Base-by-base conservation (phyloP, 345 rosid genomes). In the Conringia planisiliqua region DNA sequence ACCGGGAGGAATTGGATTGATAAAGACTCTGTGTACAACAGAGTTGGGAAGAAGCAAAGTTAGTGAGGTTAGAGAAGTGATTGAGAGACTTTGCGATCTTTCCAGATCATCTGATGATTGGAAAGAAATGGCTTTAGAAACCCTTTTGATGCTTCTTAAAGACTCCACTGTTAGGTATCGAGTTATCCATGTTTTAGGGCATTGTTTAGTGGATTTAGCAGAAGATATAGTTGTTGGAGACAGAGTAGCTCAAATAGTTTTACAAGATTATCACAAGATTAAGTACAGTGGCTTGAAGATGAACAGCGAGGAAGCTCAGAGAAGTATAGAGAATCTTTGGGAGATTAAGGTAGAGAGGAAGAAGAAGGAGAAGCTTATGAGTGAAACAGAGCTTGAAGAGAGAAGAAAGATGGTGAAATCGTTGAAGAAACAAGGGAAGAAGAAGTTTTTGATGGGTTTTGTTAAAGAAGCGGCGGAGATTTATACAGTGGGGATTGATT, bases 91-190 rank as follows among this genome's bases (percentile, higher is more conserved):
- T 26, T 79, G 91, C 60, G 80, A 85, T 57, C 51, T 84, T 33
- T 80, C 97, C 20, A 87, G 98, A 81, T 87, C 93, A 1, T 90
- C 88, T 11, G 89, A 86, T 71, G 84, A 89, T 59, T 93, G 91
- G 86, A 90, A 83, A 66, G 75, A 67, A 52, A 70, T 61, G 75
- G 96, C 90, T 9, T 82, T 90, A 46, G 97, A 90, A 70, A 84
- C 84, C 40, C 83, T 90, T 73, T 44, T 89, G 55, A 22, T 78
- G 38, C 87, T 93, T 68, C 91, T 93, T 29, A 87, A 84, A 77
- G 98, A 90, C 79, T 74, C 75, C 1, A 83, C 71, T 7, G 83
- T 85, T 27, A 83, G 91, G 79, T 70, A 80, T 40, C 55, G 76
- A 52, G 90, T 89, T 42, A 75, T 90, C 6, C 83, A 87, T 5